Conservation (phyloP, 768 basidiomycete species). For the Russula abietina region DNA sequence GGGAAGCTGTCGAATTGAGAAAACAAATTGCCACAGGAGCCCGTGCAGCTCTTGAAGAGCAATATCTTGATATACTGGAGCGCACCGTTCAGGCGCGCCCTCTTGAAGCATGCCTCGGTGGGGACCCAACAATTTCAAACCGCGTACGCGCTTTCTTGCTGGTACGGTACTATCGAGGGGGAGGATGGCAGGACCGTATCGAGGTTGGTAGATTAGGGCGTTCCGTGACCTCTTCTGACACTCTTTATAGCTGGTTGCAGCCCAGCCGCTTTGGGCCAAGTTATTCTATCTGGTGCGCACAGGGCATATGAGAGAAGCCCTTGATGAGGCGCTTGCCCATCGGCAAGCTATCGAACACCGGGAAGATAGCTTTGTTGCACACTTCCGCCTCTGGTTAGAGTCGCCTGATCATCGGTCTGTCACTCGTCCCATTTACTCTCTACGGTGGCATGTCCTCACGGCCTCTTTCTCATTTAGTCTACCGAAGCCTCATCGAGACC, state of each 20-base stretch:
- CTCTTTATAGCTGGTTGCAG: conserved; percentile 62
- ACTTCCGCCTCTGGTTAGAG: conserved; percentile 79
- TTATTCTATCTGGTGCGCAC: conserved; percentile 89
- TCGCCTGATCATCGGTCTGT: conserved; percentile 70
- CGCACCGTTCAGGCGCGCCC: conserved; percentile 76
- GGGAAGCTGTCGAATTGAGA: conserved; percentile 59
- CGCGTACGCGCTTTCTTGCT: conserved; percentile 84
- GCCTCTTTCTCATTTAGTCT: conserved; percentile 38
- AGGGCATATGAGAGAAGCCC: conserved; percentile 75
- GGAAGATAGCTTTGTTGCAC: conserved; percentile 76
- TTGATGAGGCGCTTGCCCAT: conserved; percentile 64
- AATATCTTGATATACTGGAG: conserved; percentile 81
- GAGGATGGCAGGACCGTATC: conserved; percentile 79
- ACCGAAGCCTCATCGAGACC: conserved; percentile 69
- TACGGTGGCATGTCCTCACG: conserved; percentile 2
- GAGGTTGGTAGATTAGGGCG: conserved; percentile 51
- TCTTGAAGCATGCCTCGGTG: conserved; percentile 80
- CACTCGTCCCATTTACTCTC: not conserved
- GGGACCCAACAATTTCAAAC: conserved; percentile 85
- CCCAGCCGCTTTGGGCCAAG: conserved; percentile 89
- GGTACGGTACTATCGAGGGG: conserved; percentile 72
- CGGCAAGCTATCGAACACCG: conserved; percentile 68
- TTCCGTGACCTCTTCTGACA: not conserved
- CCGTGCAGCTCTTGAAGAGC: conserved; percentile 77
- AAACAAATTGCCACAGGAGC: conserved; percentile 74